Percentiles rank a stretch among this genome's conserved stretches.
Conservation (phyloP, 305 asterid species). For the Plantago lanceolata region DNA sequence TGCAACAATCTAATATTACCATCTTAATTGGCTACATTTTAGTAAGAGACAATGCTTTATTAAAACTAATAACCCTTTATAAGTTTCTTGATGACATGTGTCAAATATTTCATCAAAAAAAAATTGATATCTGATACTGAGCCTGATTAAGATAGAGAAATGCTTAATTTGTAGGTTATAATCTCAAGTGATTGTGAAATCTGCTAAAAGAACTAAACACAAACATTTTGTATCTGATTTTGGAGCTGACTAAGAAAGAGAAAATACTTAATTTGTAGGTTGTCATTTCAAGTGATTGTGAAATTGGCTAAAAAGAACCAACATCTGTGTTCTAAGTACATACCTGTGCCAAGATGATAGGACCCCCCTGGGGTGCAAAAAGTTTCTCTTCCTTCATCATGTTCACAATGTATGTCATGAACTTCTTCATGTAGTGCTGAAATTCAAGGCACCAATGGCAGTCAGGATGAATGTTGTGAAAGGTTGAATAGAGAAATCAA, state of each 20-base stretch:
- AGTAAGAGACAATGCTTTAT: not conserved
- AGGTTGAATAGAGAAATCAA: not conserved
- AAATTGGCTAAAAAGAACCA: not conserved
- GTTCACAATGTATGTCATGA: constrained; percentile 69
- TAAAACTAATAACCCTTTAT: no score
- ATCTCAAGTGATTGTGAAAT: not conserved
- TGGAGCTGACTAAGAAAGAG: not conserved
- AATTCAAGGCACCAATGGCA: constrained; percentile 27
- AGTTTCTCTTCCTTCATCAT: constrained; percentile 81
- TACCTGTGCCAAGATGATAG: constrained; percentile 88
- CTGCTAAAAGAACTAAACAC: no score
- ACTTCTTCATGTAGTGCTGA: constrained; percentile 84
- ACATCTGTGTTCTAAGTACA: constrained; percentile 16
- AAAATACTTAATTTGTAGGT: not conserved
- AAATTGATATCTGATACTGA: not conserved
- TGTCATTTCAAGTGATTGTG: not conserved
- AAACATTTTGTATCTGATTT: no score
- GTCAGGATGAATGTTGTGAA: constrained; percentile 6
- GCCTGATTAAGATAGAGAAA: not conserved
- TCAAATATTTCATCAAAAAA: not conserved
- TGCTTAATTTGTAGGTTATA: no score
- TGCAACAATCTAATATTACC: no score
- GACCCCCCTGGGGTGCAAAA: constrained; percentile 94
- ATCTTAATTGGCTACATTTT: not conserved
- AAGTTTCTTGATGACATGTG: not conserved